A percentile compares a stretch with the other conserved stretches of the same genome.
Evolutionary conservation across 2,329 filamentous ascomycete genomes (phyloP).

Genomic region (Coniochaeta sp.): DNA sequence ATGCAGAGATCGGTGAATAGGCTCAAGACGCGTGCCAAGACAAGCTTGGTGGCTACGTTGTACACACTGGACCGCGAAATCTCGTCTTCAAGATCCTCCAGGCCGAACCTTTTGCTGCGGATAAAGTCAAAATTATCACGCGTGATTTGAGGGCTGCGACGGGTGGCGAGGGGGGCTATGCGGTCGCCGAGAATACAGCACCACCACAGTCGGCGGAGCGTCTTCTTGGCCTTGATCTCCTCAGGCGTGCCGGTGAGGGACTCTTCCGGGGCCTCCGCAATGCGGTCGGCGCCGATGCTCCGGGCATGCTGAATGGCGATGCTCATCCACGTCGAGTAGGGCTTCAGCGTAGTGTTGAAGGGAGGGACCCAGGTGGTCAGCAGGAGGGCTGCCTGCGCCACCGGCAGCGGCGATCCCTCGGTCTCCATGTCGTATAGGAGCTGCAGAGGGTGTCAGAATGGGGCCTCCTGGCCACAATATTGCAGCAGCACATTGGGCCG

Average conservation of each 20-base stretch:
- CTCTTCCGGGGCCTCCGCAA: constrained; percentile 36
- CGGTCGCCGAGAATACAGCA: constrained; percentile 45
- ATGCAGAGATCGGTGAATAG: constrained; percentile 35
- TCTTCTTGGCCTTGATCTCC: constrained; percentile 19
- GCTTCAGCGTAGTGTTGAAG: constrained; percentile 4
- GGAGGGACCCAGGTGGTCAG: constrained; percentile 33
- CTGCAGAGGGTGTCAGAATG: neutral
- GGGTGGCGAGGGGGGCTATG: constrained; percentile 38
- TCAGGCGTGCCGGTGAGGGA: constrained; percentile 23
- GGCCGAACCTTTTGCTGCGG: constrained; percentile 25
- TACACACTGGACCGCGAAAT: constrained; percentile 37
- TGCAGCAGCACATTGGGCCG: neutral
- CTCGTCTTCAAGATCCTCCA: constrained; percentile 37
- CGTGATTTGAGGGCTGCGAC: constrained; percentile 41
- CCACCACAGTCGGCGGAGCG: constrained; percentile 47
- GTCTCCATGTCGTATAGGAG: constrained; percentile 37
- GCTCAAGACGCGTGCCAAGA: constrained; percentile 11
- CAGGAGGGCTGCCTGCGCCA: constrained; percentile 33
- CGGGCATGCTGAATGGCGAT: constrained; percentile 42
- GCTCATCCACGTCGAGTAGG: constrained; percentile 41
- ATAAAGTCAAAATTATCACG: constrained; percentile 37
- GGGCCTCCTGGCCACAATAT: neutral
- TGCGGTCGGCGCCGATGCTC: constrained; percentile 5
- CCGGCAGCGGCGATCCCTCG: constrained; percentile 30
- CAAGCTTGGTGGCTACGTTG: constrained; percentile 31